phyloP scores from a whole-genome alignment of 345 rosid species.

The Dipteronia dyeriana region DNA sequence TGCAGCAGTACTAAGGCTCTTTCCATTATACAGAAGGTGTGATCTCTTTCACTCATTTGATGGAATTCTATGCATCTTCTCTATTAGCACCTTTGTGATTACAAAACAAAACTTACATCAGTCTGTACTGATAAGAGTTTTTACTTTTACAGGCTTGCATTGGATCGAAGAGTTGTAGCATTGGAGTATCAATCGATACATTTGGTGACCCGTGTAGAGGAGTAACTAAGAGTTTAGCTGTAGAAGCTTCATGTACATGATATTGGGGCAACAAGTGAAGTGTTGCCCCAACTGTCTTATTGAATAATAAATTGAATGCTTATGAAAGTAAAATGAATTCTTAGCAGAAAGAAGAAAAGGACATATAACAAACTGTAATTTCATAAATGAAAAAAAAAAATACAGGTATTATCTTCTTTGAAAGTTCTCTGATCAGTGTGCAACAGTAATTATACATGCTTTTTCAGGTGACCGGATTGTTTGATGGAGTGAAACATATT shows the following conservation, averaged over 20 bases:
- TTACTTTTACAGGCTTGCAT: conserved; percentile 66
- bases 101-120: neutral
- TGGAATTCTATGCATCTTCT: neutral
- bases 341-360: neutral
- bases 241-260: conserved; percentile 79
- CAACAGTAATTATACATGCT: too few species aligned
- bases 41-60: neutral
- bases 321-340: neutral
- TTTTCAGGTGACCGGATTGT: too few species aligned
- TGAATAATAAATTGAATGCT: conserved; percentile 14
- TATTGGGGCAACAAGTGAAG: conserved; percentile 12
- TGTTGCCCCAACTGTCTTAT: conserved; percentile 4
- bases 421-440: neutral
- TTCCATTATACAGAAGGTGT: conserved; percentile 66
- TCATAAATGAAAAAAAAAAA: neutral
- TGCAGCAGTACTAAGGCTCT: conserved; percentile 62
- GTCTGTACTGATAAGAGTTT: conserved; percentile 11
- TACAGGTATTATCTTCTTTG: neutral
- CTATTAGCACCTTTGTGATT: neutral
- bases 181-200: conserved; percentile 56
- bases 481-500: too few species aligned
- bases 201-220: conserved; percentile 88
- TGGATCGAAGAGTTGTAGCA: conserved; percentile 73
- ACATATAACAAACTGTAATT: neutral
- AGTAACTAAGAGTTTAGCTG: conserved; percentile 78